phyloP scores from a whole-genome alignment of 345 rosid genomes.

The Melaleuca alternifolia region DNA sequence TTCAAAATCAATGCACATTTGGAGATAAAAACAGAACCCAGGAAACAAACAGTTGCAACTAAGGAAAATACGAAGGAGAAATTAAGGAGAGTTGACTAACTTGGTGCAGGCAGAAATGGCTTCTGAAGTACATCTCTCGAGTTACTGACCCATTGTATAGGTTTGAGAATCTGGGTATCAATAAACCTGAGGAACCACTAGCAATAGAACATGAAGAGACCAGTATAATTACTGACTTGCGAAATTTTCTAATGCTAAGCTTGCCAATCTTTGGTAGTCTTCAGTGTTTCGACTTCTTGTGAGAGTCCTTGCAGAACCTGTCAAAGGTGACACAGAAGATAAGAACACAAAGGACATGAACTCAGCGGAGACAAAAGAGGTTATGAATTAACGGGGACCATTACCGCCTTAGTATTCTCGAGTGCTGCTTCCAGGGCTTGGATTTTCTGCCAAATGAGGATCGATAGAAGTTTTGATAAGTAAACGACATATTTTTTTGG shows the following conservation, averaged over 20 bases:
- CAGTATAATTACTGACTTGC: neutral
- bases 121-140: neutral
- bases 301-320: conserved; percentile 31
- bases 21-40: neutral
- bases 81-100: neutral
- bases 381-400: neutral
- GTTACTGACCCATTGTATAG: neutral
- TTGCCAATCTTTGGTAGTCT: neutral
- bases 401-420: conserved; percentile 26
- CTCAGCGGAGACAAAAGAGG: neutral
- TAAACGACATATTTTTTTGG: neutral
- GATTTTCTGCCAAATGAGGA: conserved; percentile 15
- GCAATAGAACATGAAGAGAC: neutral
- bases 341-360: neutral
- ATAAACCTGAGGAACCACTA: neutral
- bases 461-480: neutral
- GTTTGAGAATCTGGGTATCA: neutral
- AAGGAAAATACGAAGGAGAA: neutral
- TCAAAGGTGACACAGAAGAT: neutral
- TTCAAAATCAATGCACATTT: neutral
- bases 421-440: conserved; percentile 32
- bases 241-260: neutral
- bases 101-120: neutral
- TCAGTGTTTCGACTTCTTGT: conserved; percentile 8
- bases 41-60: neutral